Base-by-base conservation (phyloP, 768 basidiomycete genomes). In the Boletus edulis region DNA sequence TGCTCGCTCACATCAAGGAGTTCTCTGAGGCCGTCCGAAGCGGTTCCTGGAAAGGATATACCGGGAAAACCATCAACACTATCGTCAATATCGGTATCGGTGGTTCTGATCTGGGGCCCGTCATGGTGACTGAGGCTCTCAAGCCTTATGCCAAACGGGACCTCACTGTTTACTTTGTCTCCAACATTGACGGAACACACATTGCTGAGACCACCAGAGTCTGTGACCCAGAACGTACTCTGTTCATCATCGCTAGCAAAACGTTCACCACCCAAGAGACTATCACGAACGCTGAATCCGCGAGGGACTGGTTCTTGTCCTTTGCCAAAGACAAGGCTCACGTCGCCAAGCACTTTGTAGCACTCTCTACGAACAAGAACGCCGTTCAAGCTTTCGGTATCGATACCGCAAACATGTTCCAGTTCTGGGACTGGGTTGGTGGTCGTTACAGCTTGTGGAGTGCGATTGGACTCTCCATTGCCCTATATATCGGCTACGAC, bases 391-490 rank as follows among this genome's bases (percentile, higher is more conserved):
- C 80, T 3, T 99, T 99, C 67, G 97, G 97, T 40, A 99, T 99
- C 67, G 79, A 87, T 44, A 72, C 85, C 56, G 81, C 81, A 62
- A 98, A 98, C 77, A 99, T 99, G 95, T 99, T 99, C 84, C 86
- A 89, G 69, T 98, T 99, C 84, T 99, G 96, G 96, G 97, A 98
- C 74, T 99, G 97, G 97, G 97, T 99, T 59, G 97, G 97, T 58
- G 97, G 97, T 27, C 85, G 96, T 59, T 99, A 99, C 82, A 94
- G 90, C 64, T 80, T 99, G 60, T 98, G 97, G 96, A 94, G 92
- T 58, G 96, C 97, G 31, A 98, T 99, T 63, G 97, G 97, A 55
- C 80, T 98, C 55, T 91, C 91, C 43, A 98, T 99, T 73, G 90
- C 91, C 38, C 77, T 98, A 48, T 88, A 86, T 44, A 90, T 98